Conservation (phyloP, 2,329 filamentous ascomycete genomes). For the Penicillium sp. region DNA sequence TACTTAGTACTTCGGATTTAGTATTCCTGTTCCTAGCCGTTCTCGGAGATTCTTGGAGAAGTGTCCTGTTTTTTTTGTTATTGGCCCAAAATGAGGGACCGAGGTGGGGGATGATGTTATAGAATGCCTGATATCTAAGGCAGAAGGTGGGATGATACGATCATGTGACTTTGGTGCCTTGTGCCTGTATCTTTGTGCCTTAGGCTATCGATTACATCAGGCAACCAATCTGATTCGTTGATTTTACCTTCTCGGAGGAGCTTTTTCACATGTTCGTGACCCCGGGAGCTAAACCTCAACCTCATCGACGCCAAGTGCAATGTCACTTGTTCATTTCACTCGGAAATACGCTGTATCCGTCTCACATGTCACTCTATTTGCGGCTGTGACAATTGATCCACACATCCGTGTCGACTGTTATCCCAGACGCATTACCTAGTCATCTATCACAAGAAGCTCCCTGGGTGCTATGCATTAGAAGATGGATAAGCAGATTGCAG, state of each 20-base stretch:
- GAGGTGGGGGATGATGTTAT: neutral
- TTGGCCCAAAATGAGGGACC: neutral
- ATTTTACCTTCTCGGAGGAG: no score
- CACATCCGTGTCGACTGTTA: neutral
- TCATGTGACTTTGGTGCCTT: neutral
- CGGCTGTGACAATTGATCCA: neutral
- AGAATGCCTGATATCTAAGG: neutral
- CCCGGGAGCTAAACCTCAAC: neutral
- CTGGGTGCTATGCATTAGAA: neutral
- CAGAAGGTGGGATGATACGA: neutral
- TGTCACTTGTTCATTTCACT: neutral
- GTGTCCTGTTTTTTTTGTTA: neutral
- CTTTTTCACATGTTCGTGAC: no score
- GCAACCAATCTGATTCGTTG: no score
- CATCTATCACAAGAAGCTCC: no score
- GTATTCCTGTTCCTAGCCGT: neutral
- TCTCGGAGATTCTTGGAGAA: neutral
- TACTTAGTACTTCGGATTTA: neutral
- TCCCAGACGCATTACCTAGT: no score
- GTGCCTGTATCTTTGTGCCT: neutral
- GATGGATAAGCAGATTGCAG: neutral
- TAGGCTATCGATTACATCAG: no score
- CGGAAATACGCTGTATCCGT: neutral
- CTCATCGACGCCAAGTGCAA: neutral
- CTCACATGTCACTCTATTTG: neutral